phyloP scores from a whole-genome alignment of 2,329 filamentous ascomycete genomes.

The Scedosporium apiospermum region DNA sequence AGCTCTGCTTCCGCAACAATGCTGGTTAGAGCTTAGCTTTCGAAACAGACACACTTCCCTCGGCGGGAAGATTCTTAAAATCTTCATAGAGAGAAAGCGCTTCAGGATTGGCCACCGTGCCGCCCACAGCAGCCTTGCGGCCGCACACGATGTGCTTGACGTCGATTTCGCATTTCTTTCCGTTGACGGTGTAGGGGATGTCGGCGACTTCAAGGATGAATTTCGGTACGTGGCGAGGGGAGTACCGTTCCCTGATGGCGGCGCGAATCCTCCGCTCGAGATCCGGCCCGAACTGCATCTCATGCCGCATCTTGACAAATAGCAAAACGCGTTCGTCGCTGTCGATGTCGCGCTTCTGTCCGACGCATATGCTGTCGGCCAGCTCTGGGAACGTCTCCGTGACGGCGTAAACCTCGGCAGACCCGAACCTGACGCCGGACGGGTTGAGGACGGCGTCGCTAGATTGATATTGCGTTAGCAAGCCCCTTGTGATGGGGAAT shows the following conservation, averaged over 20 bases:
- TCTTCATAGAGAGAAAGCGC: no score
- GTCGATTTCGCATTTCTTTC: conserved; percentile 3
- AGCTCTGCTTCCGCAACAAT: no score
- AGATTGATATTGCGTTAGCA: neutral
- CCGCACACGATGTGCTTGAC: conserved; percentile 1
- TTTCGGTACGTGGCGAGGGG: conserved; percentile 1
- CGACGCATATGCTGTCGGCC: conserved; percentile 9
- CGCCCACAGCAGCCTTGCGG: no score
- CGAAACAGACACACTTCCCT: no score
- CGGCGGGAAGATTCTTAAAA: no score
- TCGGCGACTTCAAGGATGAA: conserved; percentile 1
- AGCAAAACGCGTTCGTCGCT: conserved; percentile 15
- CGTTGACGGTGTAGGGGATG: conserved; percentile 4
- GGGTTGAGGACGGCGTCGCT: conserved; percentile 37
- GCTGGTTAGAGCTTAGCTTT: no score
- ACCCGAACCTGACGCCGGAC: conserved; percentile 35
- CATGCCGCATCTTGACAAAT: conserved; percentile 13
- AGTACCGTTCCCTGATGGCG: conserved; percentile 1
- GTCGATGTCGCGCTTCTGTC: conserved; percentile 11
- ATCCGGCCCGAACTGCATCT: neutral
- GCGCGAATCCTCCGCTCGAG: neutral
- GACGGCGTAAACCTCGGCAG: conserved; percentile 35
- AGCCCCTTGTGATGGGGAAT: neutral
- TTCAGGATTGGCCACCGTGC: no score
- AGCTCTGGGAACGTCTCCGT: conserved; percentile 15